Evolutionary conservation across 2,329 filamentous ascomycete genomes (phyloP), one percentile per base, ranked within the genome.

Genomic region (Hawksworthiomyces lignivorus): DNA sequence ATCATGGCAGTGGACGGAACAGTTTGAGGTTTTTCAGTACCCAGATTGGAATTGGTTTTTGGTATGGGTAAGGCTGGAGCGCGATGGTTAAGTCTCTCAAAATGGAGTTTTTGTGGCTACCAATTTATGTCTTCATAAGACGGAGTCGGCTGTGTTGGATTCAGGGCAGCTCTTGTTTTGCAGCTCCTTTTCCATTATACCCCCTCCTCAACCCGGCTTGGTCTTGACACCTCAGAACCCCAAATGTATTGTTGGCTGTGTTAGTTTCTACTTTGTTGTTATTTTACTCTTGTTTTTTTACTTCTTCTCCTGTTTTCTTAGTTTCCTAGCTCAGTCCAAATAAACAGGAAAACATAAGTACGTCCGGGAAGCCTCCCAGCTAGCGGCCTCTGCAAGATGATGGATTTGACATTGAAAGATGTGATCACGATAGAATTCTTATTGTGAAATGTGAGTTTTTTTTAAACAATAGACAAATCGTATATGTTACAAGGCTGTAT

Each of bases 21-120:
- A n/a, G n/a, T n/a, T n/a, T n/a, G n/a, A n/a, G n/a, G n/a, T n/a
- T n/a, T n/a, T n/a, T n/a, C n/a, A n/a, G n/a, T n/a, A n/a, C n/a
- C n/a, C n/a, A n/a, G n/a, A n/a, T n/a, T n/a, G 36, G 27, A 22
- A 17, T 24, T 22, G 26, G 18, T 30, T 31, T 18, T 30, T 22
- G n/a, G 12, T n/a, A n/a, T n/a, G n/a, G n/a, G n/a, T n/a, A n/a
- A n/a, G n/a, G n/a, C n/a, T n/a, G n/a, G n/a, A n/a, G n/a, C n/a
- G n/a, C n/a, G n/a, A n/a, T n/a, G n/a, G n/a, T n/a, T n/a, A n/a
- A n/a, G n/a, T n/a, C n/a, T n/a, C n/a, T n/a, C n/a, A n/a, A n/a
- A n/a, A n/a, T n/a, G n/a, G n/a, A n/a, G n/a, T n/a, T 44, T 42
- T 26, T 40, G 33, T 37, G 36, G 32, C 19, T 34, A 26, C 41